Percentiles rank a stretch among this genome's conserved stretches.
Evolutionary conservation across 1,284 basidiomycete genomes (phyloP).

Genomic region (Peniophora sp.): DNA sequence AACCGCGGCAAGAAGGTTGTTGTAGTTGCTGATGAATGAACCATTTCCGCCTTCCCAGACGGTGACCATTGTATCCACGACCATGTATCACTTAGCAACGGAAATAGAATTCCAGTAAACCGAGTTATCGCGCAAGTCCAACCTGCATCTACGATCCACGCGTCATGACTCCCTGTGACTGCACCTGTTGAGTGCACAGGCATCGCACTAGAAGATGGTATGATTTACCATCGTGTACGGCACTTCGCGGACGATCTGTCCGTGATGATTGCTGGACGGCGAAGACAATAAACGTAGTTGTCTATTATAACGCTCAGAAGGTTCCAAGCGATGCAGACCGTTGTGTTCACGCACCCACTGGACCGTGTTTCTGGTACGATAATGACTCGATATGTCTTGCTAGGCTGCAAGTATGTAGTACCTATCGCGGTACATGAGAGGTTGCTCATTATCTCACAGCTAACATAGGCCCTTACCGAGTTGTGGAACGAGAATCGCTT

Average conservation of each 20-base stretch:
- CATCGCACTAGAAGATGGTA: no score
- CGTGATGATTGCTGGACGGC: conserved; percentile 8
- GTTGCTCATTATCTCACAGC: neutral
- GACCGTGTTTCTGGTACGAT: conserved; percentile 26
- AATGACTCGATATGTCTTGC: conserved; percentile 26
- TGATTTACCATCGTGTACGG: no score
- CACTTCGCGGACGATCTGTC: no score
- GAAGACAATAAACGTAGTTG: conserved; percentile 6
- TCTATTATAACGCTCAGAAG: conserved; percentile 5
- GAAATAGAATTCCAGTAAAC: no score
- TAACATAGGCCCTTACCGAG: conserved; percentile 36
- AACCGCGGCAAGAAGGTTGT: conserved; percentile 55
- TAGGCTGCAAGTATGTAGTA: conserved; percentile 21
- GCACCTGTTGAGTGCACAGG: no score
- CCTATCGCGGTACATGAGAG: conserved; percentile 12
- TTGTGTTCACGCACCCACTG: conserved; percentile 22
- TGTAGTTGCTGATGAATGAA: conserved; percentile 35
- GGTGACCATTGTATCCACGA: no score
- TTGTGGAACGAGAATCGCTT: conserved; percentile 55
- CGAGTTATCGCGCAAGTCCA: no score
- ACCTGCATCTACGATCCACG: no score
- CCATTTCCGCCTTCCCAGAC: conserved; percentile 1
- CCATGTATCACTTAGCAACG: no score
- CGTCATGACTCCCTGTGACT: no score
- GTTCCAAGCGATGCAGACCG: neutral